These are phyloP conservation scores for Cladobotryum mycophilum DNA, from an alignment of 2,329 filamentous ascomycete genomes.

Conservation along the genomic window DNA sequence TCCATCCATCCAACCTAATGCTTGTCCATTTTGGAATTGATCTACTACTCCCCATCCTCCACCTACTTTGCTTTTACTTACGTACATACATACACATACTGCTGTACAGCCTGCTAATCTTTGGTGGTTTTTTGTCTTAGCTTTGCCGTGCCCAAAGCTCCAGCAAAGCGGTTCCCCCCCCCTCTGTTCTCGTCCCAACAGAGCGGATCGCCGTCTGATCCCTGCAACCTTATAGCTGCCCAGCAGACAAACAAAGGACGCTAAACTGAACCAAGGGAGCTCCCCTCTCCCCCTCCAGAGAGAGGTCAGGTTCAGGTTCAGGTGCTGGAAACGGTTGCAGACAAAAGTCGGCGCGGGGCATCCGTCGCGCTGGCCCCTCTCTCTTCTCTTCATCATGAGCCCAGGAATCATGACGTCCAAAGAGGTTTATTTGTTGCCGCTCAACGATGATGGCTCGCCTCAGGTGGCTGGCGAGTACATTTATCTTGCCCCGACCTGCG, in stretches of 20 bases:
- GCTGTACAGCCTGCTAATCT: too few relatives aligned
- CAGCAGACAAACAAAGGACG: background rate
- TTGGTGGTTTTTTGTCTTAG: too few relatives aligned
- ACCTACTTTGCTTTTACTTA: too few relatives aligned
- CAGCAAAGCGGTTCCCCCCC: background rate
- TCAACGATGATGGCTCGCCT: slow-evolving; percentile 90
- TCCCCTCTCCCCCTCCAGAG: background rate
- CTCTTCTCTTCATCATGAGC: slow-evolving; percentile 40
- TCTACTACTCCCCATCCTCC: too few relatives aligned
- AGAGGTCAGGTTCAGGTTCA: background rate
- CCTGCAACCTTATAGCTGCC: too few relatives aligned
- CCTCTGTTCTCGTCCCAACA: background rate
- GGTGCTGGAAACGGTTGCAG: background rate
- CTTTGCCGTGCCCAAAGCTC: too few relatives aligned
- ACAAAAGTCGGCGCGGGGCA: slow-evolving; percentile 15
- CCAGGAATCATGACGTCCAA: slow-evolving; percentile 57
- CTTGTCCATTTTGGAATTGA: too few relatives aligned
- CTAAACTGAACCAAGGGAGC: background rate
- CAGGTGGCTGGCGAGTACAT: slow-evolving; percentile 86
- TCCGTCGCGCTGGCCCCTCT: slow-evolving; percentile 10
- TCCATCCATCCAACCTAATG: background rate
- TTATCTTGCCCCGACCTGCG: slow-evolving; percentile 71
- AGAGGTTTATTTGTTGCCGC: slow-evolving; percentile 78
- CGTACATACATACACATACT: too few relatives aligned
- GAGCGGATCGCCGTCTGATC: background rate